Evolutionary conservation across 106 monocot species (phyloP).

Genomic region (Cymbidium sinense): DNA sequence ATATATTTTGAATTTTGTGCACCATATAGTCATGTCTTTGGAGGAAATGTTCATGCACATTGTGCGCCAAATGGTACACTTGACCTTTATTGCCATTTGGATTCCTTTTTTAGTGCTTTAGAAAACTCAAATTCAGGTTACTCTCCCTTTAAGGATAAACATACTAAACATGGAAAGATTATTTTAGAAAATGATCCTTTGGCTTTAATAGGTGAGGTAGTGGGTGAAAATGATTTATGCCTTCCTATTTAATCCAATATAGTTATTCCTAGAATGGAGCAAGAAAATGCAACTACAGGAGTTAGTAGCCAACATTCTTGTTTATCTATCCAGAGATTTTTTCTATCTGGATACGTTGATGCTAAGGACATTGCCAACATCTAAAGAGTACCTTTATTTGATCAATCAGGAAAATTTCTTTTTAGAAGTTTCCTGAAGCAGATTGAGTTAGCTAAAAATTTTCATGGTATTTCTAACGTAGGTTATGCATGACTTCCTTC

Average conservation of each 20-base stretch:
- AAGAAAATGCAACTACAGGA: slow-evolving; percentile 11
- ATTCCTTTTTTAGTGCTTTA: slow-evolving; percentile 25
- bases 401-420: too few relatives aligned
- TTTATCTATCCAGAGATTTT: slow-evolving; percentile 46
- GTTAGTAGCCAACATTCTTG: slow-evolving; percentile 13
- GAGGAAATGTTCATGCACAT: slow-evolving; percentile 11
- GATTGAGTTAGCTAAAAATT: slow-evolving; percentile 31
- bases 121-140: slow-evolving; percentile 65
- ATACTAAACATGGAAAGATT: too few relatives aligned
- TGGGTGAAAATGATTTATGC: slow-evolving; percentile 67
- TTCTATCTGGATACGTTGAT: slow-evolving; percentile 55
- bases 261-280: background rate
- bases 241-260: too few relatives aligned
- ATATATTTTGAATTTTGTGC: slow-evolving; percentile 16
- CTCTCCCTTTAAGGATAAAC: too few relatives aligned
- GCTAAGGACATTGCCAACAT: slow-evolving; percentile 60
- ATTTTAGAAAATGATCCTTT: too few relatives aligned
- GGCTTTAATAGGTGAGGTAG: slow-evolving; percentile 29
- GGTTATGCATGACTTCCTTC: slow-evolving; percentile 83
- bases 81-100: slow-evolving; percentile 14
- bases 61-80: slow-evolving; percentile 22
- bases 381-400: too few relatives aligned
- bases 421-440: slow-evolving; percentile 61
- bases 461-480: slow-evolving; percentile 72
- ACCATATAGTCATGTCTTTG: slow-evolving; percentile 6